phyloP scores from a whole-genome alignment of 768 basidiomycete species.

The Macrolepiota albuminosa region DNA sequence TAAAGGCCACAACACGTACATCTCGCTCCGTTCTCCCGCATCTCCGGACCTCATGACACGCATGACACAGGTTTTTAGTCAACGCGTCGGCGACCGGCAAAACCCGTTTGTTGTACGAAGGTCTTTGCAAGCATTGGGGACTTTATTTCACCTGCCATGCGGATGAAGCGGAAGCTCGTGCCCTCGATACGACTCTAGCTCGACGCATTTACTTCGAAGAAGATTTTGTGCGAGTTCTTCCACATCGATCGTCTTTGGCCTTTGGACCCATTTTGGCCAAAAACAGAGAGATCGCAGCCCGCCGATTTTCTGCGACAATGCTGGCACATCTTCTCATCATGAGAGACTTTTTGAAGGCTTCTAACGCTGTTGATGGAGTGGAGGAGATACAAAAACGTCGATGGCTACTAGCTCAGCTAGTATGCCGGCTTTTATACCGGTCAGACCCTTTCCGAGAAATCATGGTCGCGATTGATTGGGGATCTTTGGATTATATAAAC shows the following conservation, averaged over 20 bases:
- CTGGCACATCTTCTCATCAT: slow-evolving; percentile 1
- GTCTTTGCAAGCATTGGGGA: background rate
- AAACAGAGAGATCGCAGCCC: background rate
- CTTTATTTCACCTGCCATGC: background rate
- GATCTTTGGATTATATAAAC: background rate
- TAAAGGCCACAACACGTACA: background rate
- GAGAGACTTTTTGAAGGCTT: background rate
- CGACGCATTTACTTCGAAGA: background rate
- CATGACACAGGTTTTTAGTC: background rate
- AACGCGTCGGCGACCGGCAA: slow-evolving; percentile 6
- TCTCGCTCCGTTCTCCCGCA: background rate
- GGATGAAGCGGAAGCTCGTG: slow-evolving; percentile 1
- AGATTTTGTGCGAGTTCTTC: background rate
- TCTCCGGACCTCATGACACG: background rate
- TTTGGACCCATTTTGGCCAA: background rate
- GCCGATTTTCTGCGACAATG: background rate
- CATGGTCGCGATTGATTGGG: background rate
- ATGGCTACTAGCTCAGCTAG: background rate
- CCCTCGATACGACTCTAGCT: background rate
- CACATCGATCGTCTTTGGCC: background rate
- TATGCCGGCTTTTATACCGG: background rate
- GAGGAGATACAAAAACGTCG: background rate
- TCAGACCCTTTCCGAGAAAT: background rate
- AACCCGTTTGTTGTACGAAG: background rate
- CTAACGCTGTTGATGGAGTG: background rate